Conservation (phyloP, 1,284 basidiomycete genomes). For the Pseudozyma thailandica region DNA sequence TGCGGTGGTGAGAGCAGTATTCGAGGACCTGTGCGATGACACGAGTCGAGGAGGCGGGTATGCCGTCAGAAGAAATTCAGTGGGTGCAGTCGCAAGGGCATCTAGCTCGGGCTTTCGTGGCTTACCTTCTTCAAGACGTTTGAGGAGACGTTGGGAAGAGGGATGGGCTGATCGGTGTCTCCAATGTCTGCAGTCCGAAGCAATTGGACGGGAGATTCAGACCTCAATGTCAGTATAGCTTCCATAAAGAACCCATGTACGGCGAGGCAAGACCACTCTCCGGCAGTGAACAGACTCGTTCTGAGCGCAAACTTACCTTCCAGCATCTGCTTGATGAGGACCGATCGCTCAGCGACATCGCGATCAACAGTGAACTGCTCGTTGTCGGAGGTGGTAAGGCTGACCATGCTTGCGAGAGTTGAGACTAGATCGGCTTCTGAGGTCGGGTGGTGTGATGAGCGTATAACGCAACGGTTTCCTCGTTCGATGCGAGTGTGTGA, state of each 20-base stretch:
- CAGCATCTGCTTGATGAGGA: constrained; percentile 99
- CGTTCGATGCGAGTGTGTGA: neutral
- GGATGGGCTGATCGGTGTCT: constrained; percentile 79
- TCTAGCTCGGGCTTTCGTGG: too few relatives aligned
- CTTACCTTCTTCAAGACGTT: constrained; percentile 93
- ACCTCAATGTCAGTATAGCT: neutral
- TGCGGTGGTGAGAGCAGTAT: constrained; percentile 98
- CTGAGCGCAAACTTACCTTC: constrained; percentile 77
- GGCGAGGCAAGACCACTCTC: too few relatives aligned
- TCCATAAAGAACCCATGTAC: neutral
- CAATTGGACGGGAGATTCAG: neutral
- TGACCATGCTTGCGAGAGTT: constrained; percentile 50
- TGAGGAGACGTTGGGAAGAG: constrained; percentile 94
- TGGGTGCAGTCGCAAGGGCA: too few relatives aligned
- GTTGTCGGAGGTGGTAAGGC: constrained; percentile 80
- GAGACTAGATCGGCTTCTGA: neutral
- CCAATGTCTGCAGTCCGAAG: constrained; percentile 53
- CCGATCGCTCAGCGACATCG: constrained; percentile 92
- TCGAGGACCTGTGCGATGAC: constrained; percentile 82
- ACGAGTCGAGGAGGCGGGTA: neutral
- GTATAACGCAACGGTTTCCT: neutral
- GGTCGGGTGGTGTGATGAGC: neutral
- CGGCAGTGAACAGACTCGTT: neutral
- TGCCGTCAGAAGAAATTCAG: too few relatives aligned
- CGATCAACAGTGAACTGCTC: constrained; percentile 93